These are phyloP conservation scores for Boletus tomentosulus DNA, from an alignment of 768 basidiomycete genomes.

Conservation along the genomic window DNA sequence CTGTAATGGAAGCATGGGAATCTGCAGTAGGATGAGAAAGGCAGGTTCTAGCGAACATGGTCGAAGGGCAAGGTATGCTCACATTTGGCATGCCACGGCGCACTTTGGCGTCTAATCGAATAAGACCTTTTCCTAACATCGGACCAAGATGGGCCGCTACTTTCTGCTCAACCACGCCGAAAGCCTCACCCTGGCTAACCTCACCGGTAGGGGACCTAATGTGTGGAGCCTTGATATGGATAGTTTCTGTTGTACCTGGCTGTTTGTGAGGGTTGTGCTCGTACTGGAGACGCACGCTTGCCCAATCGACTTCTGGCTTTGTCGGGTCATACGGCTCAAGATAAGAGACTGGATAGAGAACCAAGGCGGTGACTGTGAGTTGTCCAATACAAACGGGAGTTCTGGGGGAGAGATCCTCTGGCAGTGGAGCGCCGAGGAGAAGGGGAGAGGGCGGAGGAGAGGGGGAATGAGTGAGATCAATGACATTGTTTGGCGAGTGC, in stretches of 20 bases:
- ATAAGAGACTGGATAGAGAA: slow-evolving; percentile 79
- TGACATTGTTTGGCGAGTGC: slow-evolving; percentile 48
- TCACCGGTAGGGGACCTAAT: slow-evolving; percentile 51
- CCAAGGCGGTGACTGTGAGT: slow-evolving; percentile 74
- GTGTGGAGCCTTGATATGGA: slow-evolving; percentile 70
- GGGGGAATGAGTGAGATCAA: slow-evolving; percentile 73
- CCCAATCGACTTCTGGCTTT: slow-evolving; percentile 55
- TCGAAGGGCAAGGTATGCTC: slow-evolving; percentile 31
- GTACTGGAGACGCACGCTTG: slow-evolving; percentile 63
- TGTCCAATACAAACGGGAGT: slow-evolving; percentile 89
- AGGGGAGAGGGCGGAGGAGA: slow-evolving; percentile 41
- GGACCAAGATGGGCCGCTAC: slow-evolving; percentile 75
- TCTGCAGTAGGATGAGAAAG: slow-evolving; percentile 39
- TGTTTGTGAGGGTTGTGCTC: slow-evolving; percentile 58
- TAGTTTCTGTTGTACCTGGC: slow-evolving; percentile 57
- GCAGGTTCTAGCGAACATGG: slow-evolving; percentile 10
- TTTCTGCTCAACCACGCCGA: slow-evolving; percentile 84
- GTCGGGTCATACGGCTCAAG: slow-evolving; percentile 44
- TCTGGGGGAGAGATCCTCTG: slow-evolving; percentile 65
- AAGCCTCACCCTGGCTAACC: slow-evolving; percentile 54
- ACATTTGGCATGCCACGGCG: slow-evolving; percentile 62
- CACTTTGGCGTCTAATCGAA: slow-evolving; percentile 75
- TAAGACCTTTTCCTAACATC: slow-evolving; percentile 80
- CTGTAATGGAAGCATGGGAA: slow-evolving; percentile 78
- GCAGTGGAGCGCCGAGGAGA: slow-evolving; percentile 32